A percentile compares a stretch with the other conserved stretches of the same genome.
These are phyloP conservation scores for Cucumis hystrix DNA, from an alignment of 306 rosid genomes.

Conservation along the genomic window DNA sequence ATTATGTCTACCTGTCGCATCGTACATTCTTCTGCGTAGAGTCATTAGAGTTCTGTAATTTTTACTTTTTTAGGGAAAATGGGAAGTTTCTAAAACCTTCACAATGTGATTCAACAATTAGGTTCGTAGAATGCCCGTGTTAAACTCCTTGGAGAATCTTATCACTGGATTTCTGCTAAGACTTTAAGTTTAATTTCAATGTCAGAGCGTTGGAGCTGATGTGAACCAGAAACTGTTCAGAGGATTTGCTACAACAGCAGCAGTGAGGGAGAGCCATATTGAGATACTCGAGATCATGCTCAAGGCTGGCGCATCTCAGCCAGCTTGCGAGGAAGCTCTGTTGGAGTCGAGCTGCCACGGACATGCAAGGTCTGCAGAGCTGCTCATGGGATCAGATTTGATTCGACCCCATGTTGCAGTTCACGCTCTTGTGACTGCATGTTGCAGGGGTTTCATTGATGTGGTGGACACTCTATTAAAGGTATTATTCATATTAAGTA, in stretches of 20 bases:
- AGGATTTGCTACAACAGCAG: slow-evolving; percentile 87
- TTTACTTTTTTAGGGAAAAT: not conserved
- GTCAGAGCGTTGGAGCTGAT: slow-evolving; percentile 70
- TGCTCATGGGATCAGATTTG: slow-evolving; percentile 81
- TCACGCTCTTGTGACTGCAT: slow-evolving; percentile 72
- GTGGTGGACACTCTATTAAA: slow-evolving; percentile 57
- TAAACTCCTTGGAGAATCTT: not conserved
- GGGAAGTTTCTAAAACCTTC: not conserved
- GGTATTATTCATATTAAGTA: slow-evolving; percentile 18
- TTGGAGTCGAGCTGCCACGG: slow-evolving; percentile 83
- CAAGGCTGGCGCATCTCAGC: slow-evolving; percentile 86
- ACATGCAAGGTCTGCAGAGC: slow-evolving; percentile 44
- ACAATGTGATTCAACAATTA: not conserved
- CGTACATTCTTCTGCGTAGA: not conserved
- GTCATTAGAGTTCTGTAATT: not conserved
- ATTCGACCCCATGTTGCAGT: slow-evolving; percentile 62
- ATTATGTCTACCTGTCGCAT: not conserved
- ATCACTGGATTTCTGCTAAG: slow-evolving; percentile 4
- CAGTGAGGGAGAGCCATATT: slow-evolving; percentile 75
- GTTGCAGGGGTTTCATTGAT: slow-evolving; percentile 76
- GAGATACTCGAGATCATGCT: slow-evolving; percentile 68
- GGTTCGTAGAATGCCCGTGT: not conserved
- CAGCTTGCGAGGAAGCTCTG: slow-evolving; percentile 95
- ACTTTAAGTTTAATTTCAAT: slow-evolving; percentile 8
- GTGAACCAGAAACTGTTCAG: slow-evolving; percentile 84